Evolutionary conservation across 106 monocot genomes (phyloP).

Genomic region (Vanilla planifolia): DNA sequence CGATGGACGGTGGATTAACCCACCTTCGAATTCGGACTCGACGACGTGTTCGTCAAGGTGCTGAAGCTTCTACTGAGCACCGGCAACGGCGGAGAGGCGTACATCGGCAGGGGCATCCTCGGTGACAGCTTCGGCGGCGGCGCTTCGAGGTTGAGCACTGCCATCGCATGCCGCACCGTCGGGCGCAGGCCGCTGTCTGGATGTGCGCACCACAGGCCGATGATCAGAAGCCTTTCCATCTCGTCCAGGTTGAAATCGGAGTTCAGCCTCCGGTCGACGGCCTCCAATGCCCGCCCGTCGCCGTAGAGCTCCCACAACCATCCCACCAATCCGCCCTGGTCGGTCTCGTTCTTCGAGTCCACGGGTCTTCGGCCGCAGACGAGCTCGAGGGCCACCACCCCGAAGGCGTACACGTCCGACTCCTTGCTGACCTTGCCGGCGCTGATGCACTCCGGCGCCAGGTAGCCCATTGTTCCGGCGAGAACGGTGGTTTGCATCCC

Average conservation of each 20-base stretch:
- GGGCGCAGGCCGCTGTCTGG: conserved; percentile 6
- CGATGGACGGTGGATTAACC: no score
- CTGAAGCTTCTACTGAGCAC: no score
- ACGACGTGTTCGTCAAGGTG: background rate
- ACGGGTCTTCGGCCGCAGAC: conserved; percentile 7
- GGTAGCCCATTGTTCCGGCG: conserved; percentile 20
- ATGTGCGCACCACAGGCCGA: conserved; percentile 23
- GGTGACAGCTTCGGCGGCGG: conserved; percentile 6
- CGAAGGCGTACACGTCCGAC: conserved; percentile 23
- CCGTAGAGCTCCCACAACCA: conserved; percentile 22
- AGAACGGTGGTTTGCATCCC: conserved; percentile 20
- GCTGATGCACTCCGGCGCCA: conserved; percentile 12
- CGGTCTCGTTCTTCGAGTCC: background rate
- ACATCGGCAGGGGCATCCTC: conserved; percentile 12
- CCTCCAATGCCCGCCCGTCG: conserved; percentile 2
- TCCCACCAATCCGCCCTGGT: background rate
- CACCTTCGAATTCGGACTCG: background rate
- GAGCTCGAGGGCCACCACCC: conserved; percentile 20
- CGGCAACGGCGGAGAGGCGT: background rate
- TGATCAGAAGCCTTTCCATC: conserved; percentile 9
- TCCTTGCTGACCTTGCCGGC: conserved; percentile 16
- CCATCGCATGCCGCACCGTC: conserved; percentile 6
- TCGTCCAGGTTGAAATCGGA: conserved; percentile 1
- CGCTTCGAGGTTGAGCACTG: conserved; percentile 8
- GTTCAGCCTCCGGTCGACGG: conserved; percentile 1